phyloP scores from a whole-genome alignment of 1,284 basidiomycete species.

The Boletus semigastroideus region DNA sequence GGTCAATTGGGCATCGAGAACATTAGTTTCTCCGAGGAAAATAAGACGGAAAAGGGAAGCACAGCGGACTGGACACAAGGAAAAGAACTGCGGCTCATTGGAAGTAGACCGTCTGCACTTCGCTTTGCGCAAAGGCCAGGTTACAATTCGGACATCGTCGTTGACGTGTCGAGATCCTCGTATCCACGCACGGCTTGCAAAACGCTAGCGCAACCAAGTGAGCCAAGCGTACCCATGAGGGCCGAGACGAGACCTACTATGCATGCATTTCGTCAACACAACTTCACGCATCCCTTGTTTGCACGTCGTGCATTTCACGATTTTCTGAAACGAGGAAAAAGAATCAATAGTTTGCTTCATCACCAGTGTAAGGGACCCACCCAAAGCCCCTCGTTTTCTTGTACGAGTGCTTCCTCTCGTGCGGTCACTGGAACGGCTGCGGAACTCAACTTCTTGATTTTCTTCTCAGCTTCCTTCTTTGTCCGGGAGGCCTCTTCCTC shows the following conservation, averaged over 20 bases:
- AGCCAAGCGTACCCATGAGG: slow-evolving; percentile 5
- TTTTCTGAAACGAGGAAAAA: slow-evolving; percentile 47
- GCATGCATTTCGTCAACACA: slow-evolving; percentile 92
- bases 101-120: slow-evolving; percentile 85
- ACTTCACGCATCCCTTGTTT: slow-evolving; percentile 81
- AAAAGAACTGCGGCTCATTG: slow-evolving; percentile 46
- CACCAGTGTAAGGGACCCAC: slow-evolving; percentile 39
- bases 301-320: slow-evolving; percentile 94
- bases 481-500: slow-evolving; percentile 33
- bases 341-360: background rate
- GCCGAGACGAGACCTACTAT: slow-evolving; percentile 58
- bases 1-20: slow-evolving; percentile 4
- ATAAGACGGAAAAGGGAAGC: background rate
- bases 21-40: slow-evolving; percentile 3
- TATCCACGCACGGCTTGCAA: slow-evolving; percentile 87
- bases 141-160: slow-evolving; percentile 96
- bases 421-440: slow-evolving; percentile 31
- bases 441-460: slow-evolving; percentile 42
- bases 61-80: background rate
- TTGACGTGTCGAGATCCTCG: slow-evolving; percentile 86
- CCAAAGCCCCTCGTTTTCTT: slow-evolving; percentile 63
- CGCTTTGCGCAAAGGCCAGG: slow-evolving; percentile 80
- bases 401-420: slow-evolving; percentile 44
- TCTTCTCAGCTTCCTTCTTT: slow-evolving; percentile 55
- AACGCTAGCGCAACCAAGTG: slow-evolving; percentile 56